Base-by-base conservation (phyloP, 345 rosid species). In the Eucalyptus guilfoylei region DNA sequence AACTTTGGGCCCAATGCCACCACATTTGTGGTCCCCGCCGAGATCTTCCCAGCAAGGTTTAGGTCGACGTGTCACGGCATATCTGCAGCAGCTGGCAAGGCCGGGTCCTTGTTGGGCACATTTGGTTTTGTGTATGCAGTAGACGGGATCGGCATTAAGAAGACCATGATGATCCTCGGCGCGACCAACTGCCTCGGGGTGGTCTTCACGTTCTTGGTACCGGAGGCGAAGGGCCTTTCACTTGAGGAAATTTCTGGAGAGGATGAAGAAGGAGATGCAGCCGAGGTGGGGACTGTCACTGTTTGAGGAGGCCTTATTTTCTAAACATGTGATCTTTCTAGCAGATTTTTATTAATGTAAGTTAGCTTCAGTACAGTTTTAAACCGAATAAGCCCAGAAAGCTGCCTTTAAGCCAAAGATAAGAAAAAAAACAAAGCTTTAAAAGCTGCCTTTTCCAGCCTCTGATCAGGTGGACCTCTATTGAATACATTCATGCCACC, bases 31-130 rank as follows among this genome's bases (percentile, higher is more conserved):
- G 83, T 88, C 26, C 89, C 89, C 4, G 89, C 89, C 3, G 89
- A 88, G 80, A 88, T 88, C 81, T 88, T 88, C 83, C 89, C 89
- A 0, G 91, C 89, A 30, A 14, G 88, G 86, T 72, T 89, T 34
- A 86, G 91, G 55, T 89, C 91, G 10, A 87, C 91, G 7, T 89
- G 89, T 49, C 88, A 89, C 37, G 91, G 88, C 8, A 83, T 60
- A 80, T 49, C 81, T 4, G 55, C 90, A 1, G 81, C 91, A 9
- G 62, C 87, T 9, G 87, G 86, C 49, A 64, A 80, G 28, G 83
- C 80, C 12, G 91, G 90, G 55, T 86, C 89, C 37, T 54, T 88
- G 44, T 28, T 88, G 50, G 89, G 89, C 12, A 87, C 89, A n/a
- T 88, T 88, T 8, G 89, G 89, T 69, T 88, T 88, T 87, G 40